A percentile compares a stretch with the other conserved stretches of the same genome.
Evolutionary conservation across 257 asterid genomes (phyloP).

Genomic region (Jasminum sambac): DNA sequence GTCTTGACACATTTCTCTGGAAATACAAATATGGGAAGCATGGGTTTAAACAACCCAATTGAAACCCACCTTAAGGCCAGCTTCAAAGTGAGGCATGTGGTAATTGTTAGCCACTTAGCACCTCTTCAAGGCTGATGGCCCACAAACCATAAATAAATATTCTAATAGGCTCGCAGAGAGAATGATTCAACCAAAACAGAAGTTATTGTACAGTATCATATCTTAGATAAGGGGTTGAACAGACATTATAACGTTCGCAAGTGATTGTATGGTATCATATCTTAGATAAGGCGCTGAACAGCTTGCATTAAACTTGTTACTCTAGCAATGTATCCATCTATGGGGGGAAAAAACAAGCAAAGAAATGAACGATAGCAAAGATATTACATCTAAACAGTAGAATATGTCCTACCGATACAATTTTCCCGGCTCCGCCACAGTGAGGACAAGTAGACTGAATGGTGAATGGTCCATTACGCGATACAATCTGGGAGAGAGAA

Average conservation of each 20-base stretch:
- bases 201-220: neutral
- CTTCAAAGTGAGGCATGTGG: no score
- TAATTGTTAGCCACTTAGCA: no score
- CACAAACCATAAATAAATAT: no score
- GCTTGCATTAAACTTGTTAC: neutral
- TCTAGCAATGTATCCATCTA: neutral
- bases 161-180: no score
- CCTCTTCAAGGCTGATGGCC: no score
- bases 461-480: slow-evolving; percentile 57
- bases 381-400: slow-evolving; percentile 11
- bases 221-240: neutral
- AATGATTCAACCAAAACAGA: neutral
- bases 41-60: no score
- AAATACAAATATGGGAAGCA: neutral
- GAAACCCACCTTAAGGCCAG: no score
- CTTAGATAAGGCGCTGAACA: neutral
- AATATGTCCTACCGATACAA: slow-evolving; percentile 63
- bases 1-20: neutral
- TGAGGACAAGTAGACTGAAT: slow-evolving; percentile 63
- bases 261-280: no score
- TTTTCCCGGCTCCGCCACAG: slow-evolving; percentile 80
- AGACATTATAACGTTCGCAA: no score
- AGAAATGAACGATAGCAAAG: neutral
- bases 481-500: slow-evolving; percentile 40
- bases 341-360: neutral